Evolutionary conservation across 139 green algal genomes (phyloP), one percentile per base, ranked within the genome.

Genomic region (Coelastrella sp.): DNA sequence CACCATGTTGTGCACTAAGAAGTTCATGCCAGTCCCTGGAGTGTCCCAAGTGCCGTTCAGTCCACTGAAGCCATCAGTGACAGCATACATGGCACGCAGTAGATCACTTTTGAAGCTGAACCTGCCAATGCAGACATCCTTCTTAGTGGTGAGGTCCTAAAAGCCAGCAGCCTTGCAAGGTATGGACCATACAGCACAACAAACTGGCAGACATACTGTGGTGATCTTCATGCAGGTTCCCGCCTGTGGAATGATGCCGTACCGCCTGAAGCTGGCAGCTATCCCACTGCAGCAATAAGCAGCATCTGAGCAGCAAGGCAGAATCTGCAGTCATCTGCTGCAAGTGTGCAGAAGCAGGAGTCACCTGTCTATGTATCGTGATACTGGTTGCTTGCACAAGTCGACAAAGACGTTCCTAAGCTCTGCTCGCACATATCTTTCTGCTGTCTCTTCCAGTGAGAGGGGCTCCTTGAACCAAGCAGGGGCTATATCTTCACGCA

Each of bases 1-100:
- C 57, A 92, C 88, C 89, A 94, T 93, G 79, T 94, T 94, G 66
- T 94, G 91, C 83, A 91, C 34, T 17, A 94, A 87, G 68, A 94
- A 93, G 81, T 94, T 94, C 50, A 90, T 87, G 63, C 91, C 91
- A 2, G 82, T 91, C 32, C 91, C 91, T 21, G 88, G 85, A 0
- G 87, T 90, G 84, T 94, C 85, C 89, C 87, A 94, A 4, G 51
- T 71, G 51, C 89, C 90, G 8, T 85, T 89, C 9, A 93, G 68
- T 1, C 83, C 79, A 19, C 79, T 86, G 59, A 92, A 91, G 48
- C 87, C 91, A 30, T 94, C 91, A 9, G 89, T 93, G 35, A 89
- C 84, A 19, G 88, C 88, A 68, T 94, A 94, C 91, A 94, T 94
- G 17, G 67, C 89, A 41, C 85, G 87, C 40, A 94, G 60, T 75